A percentile compares a stretch with the other conserved stretches of the same genome.
Conservation (phyloP, 148 eudicot genomes). For the Talinum fruticosum region DNA sequence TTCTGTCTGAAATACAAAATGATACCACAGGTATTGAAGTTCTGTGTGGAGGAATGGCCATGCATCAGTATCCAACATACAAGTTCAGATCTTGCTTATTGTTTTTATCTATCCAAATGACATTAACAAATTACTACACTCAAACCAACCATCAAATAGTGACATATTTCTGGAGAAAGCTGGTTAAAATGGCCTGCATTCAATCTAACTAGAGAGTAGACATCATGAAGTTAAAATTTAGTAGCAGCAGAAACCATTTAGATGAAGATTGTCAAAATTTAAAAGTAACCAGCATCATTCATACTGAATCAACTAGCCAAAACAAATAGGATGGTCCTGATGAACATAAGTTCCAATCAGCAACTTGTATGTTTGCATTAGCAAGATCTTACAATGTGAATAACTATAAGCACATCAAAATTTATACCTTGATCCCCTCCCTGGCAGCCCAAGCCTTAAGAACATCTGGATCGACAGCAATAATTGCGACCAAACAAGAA, state of each 20-base stretch:
- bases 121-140: too few species aligned
- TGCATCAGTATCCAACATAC: too few species aligned
- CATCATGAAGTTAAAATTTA: neutral
- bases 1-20: too few species aligned
- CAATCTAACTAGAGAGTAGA: neutral
- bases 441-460: slow-evolving; percentile 67
- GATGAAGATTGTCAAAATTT: too few species aligned
- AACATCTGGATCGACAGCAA: slow-evolving; percentile 71
- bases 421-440: slow-evolving; percentile 67
- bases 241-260: too few species aligned
- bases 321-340: neutral
- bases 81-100: too few species aligned
- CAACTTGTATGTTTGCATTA: too few species aligned
- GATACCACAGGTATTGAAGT: too few species aligned
- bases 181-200: neutral
- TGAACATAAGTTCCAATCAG: neutral
- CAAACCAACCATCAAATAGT: neutral
- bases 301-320: neutral
- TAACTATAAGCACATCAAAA: slow-evolving; percentile 6
- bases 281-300: neutral
- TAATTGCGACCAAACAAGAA: slow-evolving; percentile 70
- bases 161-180: neutral
- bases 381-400: too few species aligned
- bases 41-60: too few species aligned
- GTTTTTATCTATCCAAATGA: too few species aligned